Evolutionary conservation across 164 flowering plant species (phyloP), one percentile per base, ranked within the genome.

Genomic region (Sedum album): DNA sequence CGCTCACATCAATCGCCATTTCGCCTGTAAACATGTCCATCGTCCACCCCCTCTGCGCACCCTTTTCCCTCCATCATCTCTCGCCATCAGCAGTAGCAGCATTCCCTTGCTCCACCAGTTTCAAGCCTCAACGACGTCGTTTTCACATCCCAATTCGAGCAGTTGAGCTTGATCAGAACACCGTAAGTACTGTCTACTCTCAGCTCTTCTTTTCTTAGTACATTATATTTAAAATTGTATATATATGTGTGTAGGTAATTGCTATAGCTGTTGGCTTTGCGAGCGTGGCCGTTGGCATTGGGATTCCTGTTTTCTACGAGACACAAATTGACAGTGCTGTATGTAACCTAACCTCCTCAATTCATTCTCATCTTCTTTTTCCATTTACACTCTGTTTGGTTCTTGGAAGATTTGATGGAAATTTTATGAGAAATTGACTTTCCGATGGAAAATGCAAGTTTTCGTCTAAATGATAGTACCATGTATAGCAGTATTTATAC

Each of bases 261-360:
- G 97, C 95, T 10, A 79, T 94, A 9, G 66, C 97, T 28, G 99
- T 94, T 33, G 99, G 99, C 38, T 71, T 91, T 4, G 90, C 74
- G 26, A 94, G 99, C 64, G 85, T 94, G 48, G 99, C 91, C 0
- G 76, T 88, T 74, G 99, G 99, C 28, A 86, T 94, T 30, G 99
- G 97, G 25, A 82, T 94, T 75, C 99, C 99, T 1, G 79, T 90
- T 20, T 94, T 94, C 74, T 94, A 91, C 55, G 99, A 94, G 73
- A 66, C 84, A 66, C 99, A 94, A 70, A 94, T 94, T 46, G 90
- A 94, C 67, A 89, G 76, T 80, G 91, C 98, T 66, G 98, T 94
- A 68, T 75, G 86, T 75, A 35, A 35, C 7, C 3, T 35, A 35
- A 35, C 38, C 38, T 35, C 38, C 38, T 35, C 38, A 7, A 35